Evolutionary conservation across 2,329 filamentous ascomycete species (phyloP).

Genomic region (Aspergillus sp.): DNA sequence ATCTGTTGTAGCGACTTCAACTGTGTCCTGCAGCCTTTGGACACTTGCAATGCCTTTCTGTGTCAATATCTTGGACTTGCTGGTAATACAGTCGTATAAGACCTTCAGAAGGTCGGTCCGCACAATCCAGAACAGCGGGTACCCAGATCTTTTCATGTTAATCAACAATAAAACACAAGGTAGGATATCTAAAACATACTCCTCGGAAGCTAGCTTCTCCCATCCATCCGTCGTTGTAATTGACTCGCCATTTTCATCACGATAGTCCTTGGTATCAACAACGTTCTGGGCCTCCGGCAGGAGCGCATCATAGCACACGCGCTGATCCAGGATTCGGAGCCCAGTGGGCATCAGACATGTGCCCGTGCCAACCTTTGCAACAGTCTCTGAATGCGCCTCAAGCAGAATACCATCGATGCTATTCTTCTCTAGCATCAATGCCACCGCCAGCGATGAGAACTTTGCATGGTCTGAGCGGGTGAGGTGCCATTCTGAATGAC

Average conservation of each 20-base stretch:
- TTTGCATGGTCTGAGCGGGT: background rate
- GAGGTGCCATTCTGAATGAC: too few relatives aligned
- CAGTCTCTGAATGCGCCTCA: background rate
- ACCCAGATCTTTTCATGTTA: background rate
- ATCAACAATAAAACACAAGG: too few relatives aligned
- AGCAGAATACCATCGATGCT: background rate
- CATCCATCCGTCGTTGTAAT: background rate
- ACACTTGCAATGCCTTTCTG: background rate
- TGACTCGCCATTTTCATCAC: background rate
- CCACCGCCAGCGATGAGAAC: background rate
- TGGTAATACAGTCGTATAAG: background rate
- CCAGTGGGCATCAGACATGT: background rate
- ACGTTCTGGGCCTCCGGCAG: background rate
- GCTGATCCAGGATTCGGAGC: background rate
- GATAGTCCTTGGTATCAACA: background rate
- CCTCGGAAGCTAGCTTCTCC: too few relatives aligned
- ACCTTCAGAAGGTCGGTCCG: background rate
- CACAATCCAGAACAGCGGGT: background rate
- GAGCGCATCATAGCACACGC: background rate
- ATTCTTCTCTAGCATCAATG: background rate
- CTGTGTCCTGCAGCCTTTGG: background rate
- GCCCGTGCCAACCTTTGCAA: background rate
- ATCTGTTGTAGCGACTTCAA: background rate
- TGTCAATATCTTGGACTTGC: background rate
- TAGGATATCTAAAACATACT: too few relatives aligned